Base-by-base conservation (phyloP, 2,329 filamentous ascomycete species). In the Alternaria sp. region DNA sequence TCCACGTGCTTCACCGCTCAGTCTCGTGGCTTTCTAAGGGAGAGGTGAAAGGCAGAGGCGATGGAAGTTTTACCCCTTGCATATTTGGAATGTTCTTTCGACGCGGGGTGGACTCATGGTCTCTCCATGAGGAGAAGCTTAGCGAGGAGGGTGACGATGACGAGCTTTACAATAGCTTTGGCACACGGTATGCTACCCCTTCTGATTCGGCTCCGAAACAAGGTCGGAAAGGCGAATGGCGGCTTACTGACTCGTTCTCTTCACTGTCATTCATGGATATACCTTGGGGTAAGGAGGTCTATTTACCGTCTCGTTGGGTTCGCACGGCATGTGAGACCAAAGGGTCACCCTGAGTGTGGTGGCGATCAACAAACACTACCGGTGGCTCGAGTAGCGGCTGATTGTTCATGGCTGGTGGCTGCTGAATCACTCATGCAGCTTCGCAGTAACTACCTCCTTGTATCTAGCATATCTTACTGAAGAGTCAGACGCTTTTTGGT, bases 321-420 rank as follows among this genome's bases (percentile, higher is more conserved):
- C 11, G 40, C 32, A 57, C 53, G 45, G 46, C 43, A 48, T 59
- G 51, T 60, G 32, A 41, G 38, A 34, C 20, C 57, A 57, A 60
- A 60, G 53, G 57, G 46, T 32, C 43, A 48, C 53, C 57, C 57
- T 60, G 55, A 27, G 45, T 46, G 57, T 57, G 46, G 53, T 49
- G 52, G 54, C 36, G 45, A 56, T 28, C 25, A 16, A 40, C 25
- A 20, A 18, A 46, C 12, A 14, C 12, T 60, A 60, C 57, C 51
- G 57, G 53, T 57, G 53, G 57, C 52, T 51, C 40, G 14, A 38
- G 41, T 25, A 34, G 22, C 53, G 45, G 46, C 38, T 34, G 18
- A 45, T n/a, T 34, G 16, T 32, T 50, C 20, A 14, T 27, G 14
- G 7, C 36, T 18, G 20, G 46, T 36, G 46, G 20, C 9, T 50